Evolutionary conservation across 2,329 filamentous ascomycete genomes (phyloP).

Genomic region (Periconia digitata): DNA sequence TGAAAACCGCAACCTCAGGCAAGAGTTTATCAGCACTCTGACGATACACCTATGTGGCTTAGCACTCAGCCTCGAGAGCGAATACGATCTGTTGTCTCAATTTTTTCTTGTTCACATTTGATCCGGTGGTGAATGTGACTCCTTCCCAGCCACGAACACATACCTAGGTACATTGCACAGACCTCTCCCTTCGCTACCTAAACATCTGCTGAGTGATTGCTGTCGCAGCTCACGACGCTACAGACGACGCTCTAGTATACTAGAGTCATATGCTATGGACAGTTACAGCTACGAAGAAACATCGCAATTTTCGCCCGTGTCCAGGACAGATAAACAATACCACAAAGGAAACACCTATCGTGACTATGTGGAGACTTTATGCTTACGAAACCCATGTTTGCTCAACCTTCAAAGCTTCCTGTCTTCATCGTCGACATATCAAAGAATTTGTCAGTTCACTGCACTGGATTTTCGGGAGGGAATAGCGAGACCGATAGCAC

Average conservation of each 20-base stretch:
- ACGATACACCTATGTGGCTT: neutral
- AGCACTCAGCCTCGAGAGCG: neutral
- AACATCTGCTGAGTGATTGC: too few relatives aligned
- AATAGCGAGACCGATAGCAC: neutral
- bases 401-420: conserved; percentile 11
- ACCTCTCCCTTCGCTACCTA: neutral
- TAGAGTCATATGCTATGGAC: neutral
- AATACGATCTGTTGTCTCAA: neutral
- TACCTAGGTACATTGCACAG: neutral
- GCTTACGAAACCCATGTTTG: conserved; percentile 10
- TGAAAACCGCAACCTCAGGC: neutral
- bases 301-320: neutral
- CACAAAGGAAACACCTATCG: conserved; percentile 5
- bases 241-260: too few relatives aligned
- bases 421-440: conserved; percentile 2
- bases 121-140: neutral
- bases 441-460: conserved; percentile 5
- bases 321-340: neutral
- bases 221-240: too few relatives aligned
- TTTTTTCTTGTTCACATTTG: neutral
- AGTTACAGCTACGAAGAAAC: neutral
- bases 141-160: neutral
- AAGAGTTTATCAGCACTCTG: neutral
- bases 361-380: conserved; percentile 6
- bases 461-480: conserved; percentile 12